phyloP scores from a whole-genome alignment of 306 rosid species.

The Glycine soja region DNA sequence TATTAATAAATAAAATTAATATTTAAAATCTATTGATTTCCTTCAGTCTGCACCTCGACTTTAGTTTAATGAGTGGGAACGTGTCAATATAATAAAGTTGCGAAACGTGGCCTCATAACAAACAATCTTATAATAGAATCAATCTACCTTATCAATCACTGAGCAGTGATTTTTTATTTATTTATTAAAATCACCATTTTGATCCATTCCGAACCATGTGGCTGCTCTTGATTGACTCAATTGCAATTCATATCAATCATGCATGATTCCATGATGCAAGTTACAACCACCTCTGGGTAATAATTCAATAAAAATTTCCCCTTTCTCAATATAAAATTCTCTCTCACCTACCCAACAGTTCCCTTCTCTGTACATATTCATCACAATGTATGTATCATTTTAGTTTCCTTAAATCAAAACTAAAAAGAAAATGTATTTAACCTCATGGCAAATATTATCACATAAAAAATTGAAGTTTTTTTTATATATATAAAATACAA shows the following conservation, averaged over 20 bases:
- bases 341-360: not conserved
- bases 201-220: constrained; percentile 35
- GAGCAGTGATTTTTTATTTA: constrained; percentile 27
- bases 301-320: constrained; percentile 34
- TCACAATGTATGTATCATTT: not conserved
- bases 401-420: too few species aligned
- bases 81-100: constrained; percentile 6
- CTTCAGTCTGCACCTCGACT: not conserved
- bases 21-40: too few species aligned
- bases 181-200: constrained; percentile 35
- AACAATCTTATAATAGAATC: constrained; percentile 10
- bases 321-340: not conserved
- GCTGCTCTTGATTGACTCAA: constrained; percentile 39
- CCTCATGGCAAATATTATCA: too few species aligned
- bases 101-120: not conserved
- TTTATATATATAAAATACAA: too few species aligned
- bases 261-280: constrained; percentile 6
- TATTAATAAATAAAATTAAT: too few species aligned
- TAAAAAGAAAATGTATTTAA: too few species aligned
- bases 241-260: constrained; percentile 36
- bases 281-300: constrained; percentile 36
- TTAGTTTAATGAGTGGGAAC: not conserved
- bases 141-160: constrained; percentile 32
- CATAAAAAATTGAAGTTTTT: too few species aligned
- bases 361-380: not conserved